phyloP scores from a whole-genome alignment of 768 basidiomycete species.

The Podaxis sp. region DNA sequence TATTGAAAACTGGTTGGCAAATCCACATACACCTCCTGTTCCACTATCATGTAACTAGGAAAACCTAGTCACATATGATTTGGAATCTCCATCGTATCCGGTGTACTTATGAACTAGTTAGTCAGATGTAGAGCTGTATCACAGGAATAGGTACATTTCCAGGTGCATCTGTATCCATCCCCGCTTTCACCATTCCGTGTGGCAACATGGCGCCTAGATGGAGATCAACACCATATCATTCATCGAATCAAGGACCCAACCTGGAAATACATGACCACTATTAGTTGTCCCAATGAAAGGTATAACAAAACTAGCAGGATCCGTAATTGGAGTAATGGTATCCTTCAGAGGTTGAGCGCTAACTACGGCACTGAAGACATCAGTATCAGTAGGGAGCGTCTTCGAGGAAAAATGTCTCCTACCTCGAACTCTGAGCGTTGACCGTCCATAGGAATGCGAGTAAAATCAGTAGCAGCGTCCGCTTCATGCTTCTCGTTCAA shows the following conservation, averaged over 20 bases:
- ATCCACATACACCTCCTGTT: conserved; percentile 51
- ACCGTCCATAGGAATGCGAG: not conserved
- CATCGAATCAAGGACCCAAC: conserved; percentile 28
- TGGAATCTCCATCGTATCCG: conserved; percentile 44
- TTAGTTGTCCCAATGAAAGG: conserved; percentile 68
- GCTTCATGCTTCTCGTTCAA: not conserved
- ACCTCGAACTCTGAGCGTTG: conserved; percentile 13
- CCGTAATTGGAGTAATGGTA: conserved; percentile 27
- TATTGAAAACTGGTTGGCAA: not conserved
- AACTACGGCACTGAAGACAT: not conserved
- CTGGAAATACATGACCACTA: conserved; percentile 67
- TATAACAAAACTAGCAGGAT: conserved; percentile 48
- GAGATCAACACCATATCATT: not conserved
- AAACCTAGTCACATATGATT: conserved; percentile 52
- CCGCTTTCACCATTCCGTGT: conserved; percentile 70
- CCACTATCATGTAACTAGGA: conserved; percentile 65
- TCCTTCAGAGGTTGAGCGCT: conserved; percentile 2
- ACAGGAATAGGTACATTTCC: conserved; percentile 41
- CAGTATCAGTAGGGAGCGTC: not conserved
- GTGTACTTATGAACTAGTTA: conserved; percentile 30
- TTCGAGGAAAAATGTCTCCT: not conserved
- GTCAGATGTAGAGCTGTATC: not conserved
- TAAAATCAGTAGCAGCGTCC: not conserved
- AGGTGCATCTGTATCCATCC: conserved; percentile 67
- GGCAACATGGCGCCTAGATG: conserved; percentile 57